A percentile compares a stretch with the other conserved stretches of the same genome.
Evolutionary conservation across 169 alveolate genomes (phyloP).

Genomic region (Plasmodium gonderi): DNA sequence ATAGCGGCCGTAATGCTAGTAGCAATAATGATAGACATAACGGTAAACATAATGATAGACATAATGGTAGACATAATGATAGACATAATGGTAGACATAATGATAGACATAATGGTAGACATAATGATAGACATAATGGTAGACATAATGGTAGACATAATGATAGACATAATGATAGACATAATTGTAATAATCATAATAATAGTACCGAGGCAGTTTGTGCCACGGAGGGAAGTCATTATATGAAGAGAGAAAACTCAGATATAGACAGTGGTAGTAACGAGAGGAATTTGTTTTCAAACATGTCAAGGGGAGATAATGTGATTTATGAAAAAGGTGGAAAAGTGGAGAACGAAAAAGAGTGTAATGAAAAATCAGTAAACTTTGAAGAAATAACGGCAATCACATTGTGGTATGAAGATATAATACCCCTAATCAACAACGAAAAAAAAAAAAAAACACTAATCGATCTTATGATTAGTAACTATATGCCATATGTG

Average conservation of each 20-base stretch:
- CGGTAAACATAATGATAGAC: neutral
- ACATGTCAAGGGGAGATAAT: neutral
- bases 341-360: neutral
- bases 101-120: neutral
- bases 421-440: constrained; percentile 52
- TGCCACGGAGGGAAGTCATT: too few relatives aligned
- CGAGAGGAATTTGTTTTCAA: neutral
- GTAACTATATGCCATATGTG: constrained; percentile 32
- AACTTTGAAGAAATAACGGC: constrained; percentile 20
- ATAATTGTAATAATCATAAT: too few relatives aligned
- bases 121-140: neutral
- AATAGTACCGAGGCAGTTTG: too few relatives aligned
- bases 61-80: neutral
- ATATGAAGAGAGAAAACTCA: neutral
- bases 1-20: neutral
- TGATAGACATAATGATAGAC: neutral
- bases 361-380: neutral
- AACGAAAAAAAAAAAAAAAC: constrained; percentile 56
- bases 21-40: neutral
- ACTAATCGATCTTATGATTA: constrained; percentile 16
- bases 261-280: neutral
- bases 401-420: constrained; percentile 64
- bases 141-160: neutral
- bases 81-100: neutral
- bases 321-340: neutral